Conservation (phyloP, 75 land plant genomes). For the Chamaecyparis obtusa region DNA sequence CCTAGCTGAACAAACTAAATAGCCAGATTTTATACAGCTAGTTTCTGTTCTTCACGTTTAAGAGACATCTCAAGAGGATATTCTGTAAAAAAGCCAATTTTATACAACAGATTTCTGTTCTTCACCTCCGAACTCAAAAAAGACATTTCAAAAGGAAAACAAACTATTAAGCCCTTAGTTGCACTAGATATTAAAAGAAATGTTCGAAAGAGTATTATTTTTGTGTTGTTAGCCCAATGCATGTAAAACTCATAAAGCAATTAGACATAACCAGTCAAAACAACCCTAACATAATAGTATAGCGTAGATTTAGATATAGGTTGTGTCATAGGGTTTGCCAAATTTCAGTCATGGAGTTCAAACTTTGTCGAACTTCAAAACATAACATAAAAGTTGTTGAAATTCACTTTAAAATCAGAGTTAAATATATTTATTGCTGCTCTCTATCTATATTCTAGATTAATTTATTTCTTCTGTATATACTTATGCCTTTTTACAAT, state of each 20-base stretch:
- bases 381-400: no score
- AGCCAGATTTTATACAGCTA: neutral
- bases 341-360: no score
- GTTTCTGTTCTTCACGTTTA: neutral
- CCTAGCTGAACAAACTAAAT: neutral
- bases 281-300: neutral
- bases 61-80: neutral
- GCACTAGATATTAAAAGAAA: neutral
- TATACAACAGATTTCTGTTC: neutral
- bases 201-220: neutral
- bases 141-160: neutral
- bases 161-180: neutral
- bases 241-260: neutral
- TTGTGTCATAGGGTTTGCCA: no score
- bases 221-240: neutral
- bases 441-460: no score
- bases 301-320: neutral
- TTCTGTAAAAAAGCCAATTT: neutral
- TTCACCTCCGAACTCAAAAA: neutral
- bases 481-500: no score
- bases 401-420: no score
- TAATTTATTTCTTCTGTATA: no score
- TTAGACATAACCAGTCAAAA: neutral
- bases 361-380: no score
- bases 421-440: no score